Evolutionary conservation across 225 moss, liverwort and hornwort genomes (phyloP), one percentile per base, ranked within the genome.

Genomic region (Marchantia polymorpha): DNA sequence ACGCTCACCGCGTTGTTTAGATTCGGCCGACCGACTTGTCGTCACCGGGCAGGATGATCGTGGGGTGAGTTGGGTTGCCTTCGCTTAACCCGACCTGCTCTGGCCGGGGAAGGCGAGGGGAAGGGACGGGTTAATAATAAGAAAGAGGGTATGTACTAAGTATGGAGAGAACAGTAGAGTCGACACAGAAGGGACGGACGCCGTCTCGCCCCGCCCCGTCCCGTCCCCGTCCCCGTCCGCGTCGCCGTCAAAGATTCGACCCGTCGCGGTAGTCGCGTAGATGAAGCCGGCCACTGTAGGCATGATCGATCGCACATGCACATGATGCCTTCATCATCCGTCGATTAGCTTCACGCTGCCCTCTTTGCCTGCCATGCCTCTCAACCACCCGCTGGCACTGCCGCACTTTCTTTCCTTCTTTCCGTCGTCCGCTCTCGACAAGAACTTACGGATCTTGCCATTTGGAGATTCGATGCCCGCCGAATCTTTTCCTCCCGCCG

Each of bases 121-220:
- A 58, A 10, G 58, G 58, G 58, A 58, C 14, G 58, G 58, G n/a
- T n/a, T n/a, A n/a, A n/a, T n/a, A n/a, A n/a, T n/a, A n/a, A n/a
- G n/a, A n/a, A n/a, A n/a, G 56, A 56, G 13, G 56, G 56, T 56
- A 56, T 39, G 56, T 56, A 13, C 19, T 13, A 19, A 1, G 56
- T 19, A 56, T 19, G 19, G 56, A 13, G 19, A 3, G 13, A 56
- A 13, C 56, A 19, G 56, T 56, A 56, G 2, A 56, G 14, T 56
- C 13, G 56, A 56, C 56, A 1, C 56, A 1, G 19, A 56, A 56
- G 56, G 56, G 14, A 56, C 56, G 56, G 56, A 56, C 56, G 56
- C 56, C 69, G 69, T 69, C 69, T 69, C 69, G 27, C 46, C 69
- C 69, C 27, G 65, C 9, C 65, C 65, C 65, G 39, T 39, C 39